Conservation (phyloP, 2,329 filamentous ascomycete species). For the Apiospora rasikravindrae region DNA sequence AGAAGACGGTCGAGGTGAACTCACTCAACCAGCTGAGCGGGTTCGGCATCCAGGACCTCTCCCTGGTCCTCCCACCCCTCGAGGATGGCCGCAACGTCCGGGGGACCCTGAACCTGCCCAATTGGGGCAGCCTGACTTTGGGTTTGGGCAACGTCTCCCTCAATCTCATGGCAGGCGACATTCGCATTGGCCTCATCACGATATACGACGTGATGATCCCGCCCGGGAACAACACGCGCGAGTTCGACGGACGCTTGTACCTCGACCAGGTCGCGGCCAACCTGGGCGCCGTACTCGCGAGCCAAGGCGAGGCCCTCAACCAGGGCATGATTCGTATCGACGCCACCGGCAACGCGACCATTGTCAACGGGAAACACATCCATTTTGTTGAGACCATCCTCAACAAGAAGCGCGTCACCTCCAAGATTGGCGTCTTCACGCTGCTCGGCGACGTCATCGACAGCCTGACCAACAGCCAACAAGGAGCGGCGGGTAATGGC, state of each 20-base stretch:
- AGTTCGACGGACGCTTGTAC: constrained; percentile 48
- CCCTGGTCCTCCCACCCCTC: constrained; percentile 43
- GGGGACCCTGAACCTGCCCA: constrained; percentile 50
- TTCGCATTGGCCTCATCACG: constrained; percentile 45
- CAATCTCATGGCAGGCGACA: constrained; percentile 47
- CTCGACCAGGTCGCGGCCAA: constrained; percentile 49
- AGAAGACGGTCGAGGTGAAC: constrained; percentile 47
- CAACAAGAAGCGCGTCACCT: constrained; percentile 43
- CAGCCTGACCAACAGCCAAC: constrained; percentile 19
- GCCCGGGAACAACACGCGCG: constrained; percentile 48
- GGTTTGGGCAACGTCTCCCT: constrained; percentile 53
- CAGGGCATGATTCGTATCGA: constrained; percentile 48
- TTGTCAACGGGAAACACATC: constrained; percentile 49
- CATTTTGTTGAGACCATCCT: constrained; percentile 50
- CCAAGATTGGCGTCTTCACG: constrained; percentile 44
- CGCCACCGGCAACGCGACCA: constrained; percentile 47
- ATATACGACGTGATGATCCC: constrained; percentile 46
- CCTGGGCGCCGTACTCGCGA: constrained; percentile 44
- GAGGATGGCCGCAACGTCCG: constrained; percentile 48
- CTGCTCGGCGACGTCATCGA: constrained; percentile 43
- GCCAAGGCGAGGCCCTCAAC: constrained; percentile 42
- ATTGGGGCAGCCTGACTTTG: constrained; percentile 49
- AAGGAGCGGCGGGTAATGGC: background rate
- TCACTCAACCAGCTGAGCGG: constrained; percentile 47
- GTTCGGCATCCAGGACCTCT: constrained; percentile 42